Evolutionary conservation across 805 yeast genomes (phyloP).

Genomic region (Yamadazyma nakazawae): DNA sequence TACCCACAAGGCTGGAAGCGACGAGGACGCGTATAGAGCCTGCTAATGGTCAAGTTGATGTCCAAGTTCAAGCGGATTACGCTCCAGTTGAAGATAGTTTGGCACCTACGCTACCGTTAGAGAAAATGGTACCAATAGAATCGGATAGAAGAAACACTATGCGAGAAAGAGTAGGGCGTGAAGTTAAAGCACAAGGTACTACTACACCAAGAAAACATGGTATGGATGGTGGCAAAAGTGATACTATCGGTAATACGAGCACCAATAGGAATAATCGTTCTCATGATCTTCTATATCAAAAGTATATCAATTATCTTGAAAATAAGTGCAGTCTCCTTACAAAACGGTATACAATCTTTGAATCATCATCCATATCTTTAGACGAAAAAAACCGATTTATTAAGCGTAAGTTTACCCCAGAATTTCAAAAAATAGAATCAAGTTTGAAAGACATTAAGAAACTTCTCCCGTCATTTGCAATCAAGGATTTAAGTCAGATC

Average conservation of each 20-base stretch:
- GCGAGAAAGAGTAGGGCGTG: not conserved
- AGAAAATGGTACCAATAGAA: not conserved
- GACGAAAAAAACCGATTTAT: slow-evolving; percentile 33
- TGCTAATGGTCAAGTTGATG: not conserved
- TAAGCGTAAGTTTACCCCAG: slow-evolving; percentile 23
- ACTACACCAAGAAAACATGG: not conserved
- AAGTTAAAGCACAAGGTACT: not conserved
- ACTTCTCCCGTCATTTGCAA: slow-evolving; percentile 1
- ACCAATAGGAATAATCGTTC: not conserved
- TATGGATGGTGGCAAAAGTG: not conserved
- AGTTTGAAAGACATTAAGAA: slow-evolving; percentile 4
- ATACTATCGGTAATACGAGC: not conserved
- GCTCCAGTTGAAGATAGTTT: not conserved
- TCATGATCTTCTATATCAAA: slow-evolving; percentile 2
- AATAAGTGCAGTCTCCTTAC: slow-evolving; percentile 24
- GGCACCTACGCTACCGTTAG: not conserved
- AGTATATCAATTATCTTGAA: slow-evolving; percentile 19
- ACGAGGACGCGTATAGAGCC: not conserved
- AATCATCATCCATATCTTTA: slow-evolving; percentile 36
- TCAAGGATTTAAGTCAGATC: slow-evolving; percentile 3
- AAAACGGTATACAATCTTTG: slow-evolving; percentile 29
- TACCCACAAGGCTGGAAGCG: not conserved
- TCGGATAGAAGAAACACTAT: too few species aligned
- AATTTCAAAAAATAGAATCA: slow-evolving; percentile 17
- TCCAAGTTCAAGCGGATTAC: not conserved